These are phyloP conservation scores for Ustilago bromivora DNA, from an alignment of 1,284 basidiomycete species.

Conservation along the genomic window DNA sequence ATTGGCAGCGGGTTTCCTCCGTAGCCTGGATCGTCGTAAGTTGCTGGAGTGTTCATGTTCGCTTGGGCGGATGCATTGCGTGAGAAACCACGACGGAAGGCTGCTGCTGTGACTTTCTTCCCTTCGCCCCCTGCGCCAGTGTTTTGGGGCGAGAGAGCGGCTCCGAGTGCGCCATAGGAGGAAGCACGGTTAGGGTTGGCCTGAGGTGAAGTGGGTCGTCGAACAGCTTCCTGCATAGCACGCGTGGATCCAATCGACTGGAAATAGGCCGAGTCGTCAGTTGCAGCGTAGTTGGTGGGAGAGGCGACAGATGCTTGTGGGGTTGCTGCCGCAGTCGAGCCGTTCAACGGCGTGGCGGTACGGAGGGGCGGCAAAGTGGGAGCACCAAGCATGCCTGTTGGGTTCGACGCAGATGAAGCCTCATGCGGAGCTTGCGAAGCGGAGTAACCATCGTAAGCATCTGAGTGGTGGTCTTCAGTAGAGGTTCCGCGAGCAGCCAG, in stretches of 20 bases:
- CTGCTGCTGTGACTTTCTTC: constrained; percentile 64
- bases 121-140: constrained; percentile 31
- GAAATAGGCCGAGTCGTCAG: constrained; percentile 56
- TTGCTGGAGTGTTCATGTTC: constrained; percentile 15
- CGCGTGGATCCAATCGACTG: constrained; percentile 59
- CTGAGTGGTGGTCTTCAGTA: constrained; percentile 33
- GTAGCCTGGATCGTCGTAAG: constrained; percentile 3
- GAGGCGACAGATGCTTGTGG: constrained; percentile 16
- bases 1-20: constrained; percentile 24
- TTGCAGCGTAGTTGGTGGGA: constrained; percentile 23
- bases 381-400: constrained; percentile 34
- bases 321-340: constrained; percentile 10
- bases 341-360: constrained; percentile 46
- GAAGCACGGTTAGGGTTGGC: constrained; percentile 13
- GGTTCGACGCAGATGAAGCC: constrained; percentile 5
- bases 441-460: constrained; percentile 49
- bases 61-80: constrained; percentile 49
- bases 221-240: constrained; percentile 57
- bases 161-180: constrained; percentile 36
- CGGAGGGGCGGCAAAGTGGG: constrained; percentile 53
- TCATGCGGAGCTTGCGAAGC: constrained; percentile 12
- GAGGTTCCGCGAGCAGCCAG: constrained; percentile 12
- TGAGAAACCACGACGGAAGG: constrained; percentile 60
- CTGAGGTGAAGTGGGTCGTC: constrained; percentile 48
- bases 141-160: constrained; percentile 6